Percentiles rank a stretch among this genome's conserved stretches.
Conservation (phyloP, 257 asterid species). For the Solanum paucissectum region DNA sequence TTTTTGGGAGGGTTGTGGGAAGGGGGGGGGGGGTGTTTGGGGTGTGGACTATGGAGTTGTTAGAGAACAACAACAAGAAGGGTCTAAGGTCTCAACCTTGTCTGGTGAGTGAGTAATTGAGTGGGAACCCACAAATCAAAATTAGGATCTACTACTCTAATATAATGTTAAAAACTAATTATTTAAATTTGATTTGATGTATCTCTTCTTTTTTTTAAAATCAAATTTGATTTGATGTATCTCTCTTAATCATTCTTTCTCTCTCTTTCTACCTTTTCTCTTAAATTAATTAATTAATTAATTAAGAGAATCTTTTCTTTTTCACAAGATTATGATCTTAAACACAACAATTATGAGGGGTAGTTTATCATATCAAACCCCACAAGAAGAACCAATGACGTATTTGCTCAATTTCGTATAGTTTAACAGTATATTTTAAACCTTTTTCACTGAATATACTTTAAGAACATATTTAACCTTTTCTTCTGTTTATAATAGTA, state of each 20-base stretch:
- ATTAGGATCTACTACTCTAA: conserved; percentile 31
- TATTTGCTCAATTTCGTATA: neutral
- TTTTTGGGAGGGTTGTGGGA: too few relatives aligned
- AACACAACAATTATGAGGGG: neutral
- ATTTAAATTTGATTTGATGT: conserved; percentile 7
- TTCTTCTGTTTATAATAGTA: neutral
- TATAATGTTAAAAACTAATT: conserved; percentile 6
- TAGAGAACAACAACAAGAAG: conserved; percentile 16
- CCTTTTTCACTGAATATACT: neutral
- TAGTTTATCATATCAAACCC: neutral
- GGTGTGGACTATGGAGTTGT: neutral
- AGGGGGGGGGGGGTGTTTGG: too few relatives aligned
- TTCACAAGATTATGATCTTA: neutral
- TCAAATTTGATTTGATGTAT: conserved; percentile 4
- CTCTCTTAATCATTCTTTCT: neutral
- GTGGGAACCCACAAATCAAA: conserved; percentile 45
- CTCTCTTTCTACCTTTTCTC: neutral
- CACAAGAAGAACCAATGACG: neutral
- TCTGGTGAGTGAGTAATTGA: conserved; percentile 14
- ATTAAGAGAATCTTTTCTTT: neutral
- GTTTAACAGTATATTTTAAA: neutral
- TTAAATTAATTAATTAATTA: neutral
- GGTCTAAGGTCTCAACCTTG: conserved; percentile 23
- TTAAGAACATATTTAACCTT: neutral
- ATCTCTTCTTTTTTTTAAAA: neutral